A percentile compares a stretch with the other conserved stretches of the same genome.
Conservation (phyloP, 2,329 filamentous ascomycete species). For the Aspergillus fijiensis region DNA sequence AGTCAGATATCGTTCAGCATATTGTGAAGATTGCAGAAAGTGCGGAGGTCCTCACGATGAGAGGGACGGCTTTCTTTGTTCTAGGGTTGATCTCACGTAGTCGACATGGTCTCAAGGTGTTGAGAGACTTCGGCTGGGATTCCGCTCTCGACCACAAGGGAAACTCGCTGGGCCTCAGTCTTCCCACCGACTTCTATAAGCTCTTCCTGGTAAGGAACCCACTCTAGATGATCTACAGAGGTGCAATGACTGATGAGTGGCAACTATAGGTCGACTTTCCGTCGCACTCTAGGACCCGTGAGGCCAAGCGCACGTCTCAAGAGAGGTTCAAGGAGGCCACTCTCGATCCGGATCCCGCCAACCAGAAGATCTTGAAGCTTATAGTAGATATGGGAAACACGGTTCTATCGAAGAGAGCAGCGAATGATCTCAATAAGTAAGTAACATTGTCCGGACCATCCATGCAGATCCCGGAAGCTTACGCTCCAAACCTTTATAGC, state of each 20-base stretch:
- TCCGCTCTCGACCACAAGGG: slow-evolving; percentile 82
- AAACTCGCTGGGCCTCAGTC: slow-evolving; percentile 79
- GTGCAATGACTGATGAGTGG: slow-evolving; percentile 3
- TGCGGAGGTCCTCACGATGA: slow-evolving; percentile 85
- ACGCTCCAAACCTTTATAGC: slow-evolving; percentile 47
- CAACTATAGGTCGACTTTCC: slow-evolving; percentile 34
- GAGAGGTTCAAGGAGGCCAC: slow-evolving; percentile 58
- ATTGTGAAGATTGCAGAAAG: slow-evolving; percentile 86
- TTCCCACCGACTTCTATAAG: slow-evolving; percentile 74
- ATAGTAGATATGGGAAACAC: slow-evolving; percentile 90
- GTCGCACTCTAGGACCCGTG: slow-evolving; percentile 41
- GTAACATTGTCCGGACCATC: slow-evolving; percentile 18
- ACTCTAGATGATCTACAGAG: background rate
- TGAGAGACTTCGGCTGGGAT: slow-evolving; percentile 90
- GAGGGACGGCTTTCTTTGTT: slow-evolving; percentile 96
- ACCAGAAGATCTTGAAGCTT: slow-evolving; percentile 75
- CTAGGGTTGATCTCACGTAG: slow-evolving; percentile 89
- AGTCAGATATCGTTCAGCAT: slow-evolving; percentile 79
- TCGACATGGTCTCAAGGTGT: slow-evolving; percentile 84
- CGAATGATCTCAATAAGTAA: slow-evolving; percentile 69
- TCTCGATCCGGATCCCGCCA: slow-evolving; percentile 61
- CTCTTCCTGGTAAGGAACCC: slow-evolving; percentile 65
- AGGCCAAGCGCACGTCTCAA: slow-evolving; percentile 42
- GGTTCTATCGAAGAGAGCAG: slow-evolving; percentile 83
- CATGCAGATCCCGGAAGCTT: background rate